A percentile compares a stretch with the other conserved stretches of the same genome.
These are phyloP conservation scores for Ceratobasidium sp. DNA, from an alignment of 1,284 basidiomycete species.

Conservation along the genomic window DNA sequence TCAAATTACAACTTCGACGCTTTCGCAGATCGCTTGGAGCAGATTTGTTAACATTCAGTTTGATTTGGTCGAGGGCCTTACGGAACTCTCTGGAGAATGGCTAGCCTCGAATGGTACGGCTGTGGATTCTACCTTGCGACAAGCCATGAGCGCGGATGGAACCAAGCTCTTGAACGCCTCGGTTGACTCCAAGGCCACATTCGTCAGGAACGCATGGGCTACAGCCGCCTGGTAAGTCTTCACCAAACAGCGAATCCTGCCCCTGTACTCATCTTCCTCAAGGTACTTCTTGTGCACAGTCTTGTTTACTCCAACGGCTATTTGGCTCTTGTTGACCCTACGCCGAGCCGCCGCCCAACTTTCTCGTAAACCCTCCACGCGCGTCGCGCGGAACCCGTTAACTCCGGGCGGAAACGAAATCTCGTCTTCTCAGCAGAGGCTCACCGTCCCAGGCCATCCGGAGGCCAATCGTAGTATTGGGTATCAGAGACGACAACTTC, in stretches of 20 bases:
- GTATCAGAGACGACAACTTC: neutral
- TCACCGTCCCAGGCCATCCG: too few relatives aligned
- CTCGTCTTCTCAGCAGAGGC: too few relatives aligned
- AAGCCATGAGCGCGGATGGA: conserved; percentile 2
- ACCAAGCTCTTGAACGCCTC: neutral
- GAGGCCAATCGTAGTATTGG: too few relatives aligned
- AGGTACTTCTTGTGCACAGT: conserved; percentile 24
- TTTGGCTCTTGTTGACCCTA: conserved; percentile 12
- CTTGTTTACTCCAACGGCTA: conserved; percentile 19
- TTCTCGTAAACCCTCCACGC: neutral
- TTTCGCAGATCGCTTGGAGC: conserved; percentile 21
- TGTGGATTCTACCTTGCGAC: neutral
- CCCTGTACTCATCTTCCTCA: too few relatives aligned
- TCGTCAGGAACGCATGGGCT: conserved; percentile 14
- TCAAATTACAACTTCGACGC: conserved; percentile 1
- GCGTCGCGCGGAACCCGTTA: neutral
- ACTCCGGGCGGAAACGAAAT: neutral
- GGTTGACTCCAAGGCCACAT: neutral
- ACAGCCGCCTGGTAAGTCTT: conserved; percentile 12
- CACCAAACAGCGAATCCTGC: too few relatives aligned
- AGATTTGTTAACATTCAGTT: conserved; percentile 12
- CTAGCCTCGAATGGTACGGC: conserved; percentile 9
- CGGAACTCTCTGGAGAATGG: conserved; percentile 6
- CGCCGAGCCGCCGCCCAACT: neutral
- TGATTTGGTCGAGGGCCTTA: conserved; percentile 11